These are phyloP conservation scores for Serendipita sp. DNA, from an alignment of 768 basidiomycete species.

Conservation along the genomic window DNA sequence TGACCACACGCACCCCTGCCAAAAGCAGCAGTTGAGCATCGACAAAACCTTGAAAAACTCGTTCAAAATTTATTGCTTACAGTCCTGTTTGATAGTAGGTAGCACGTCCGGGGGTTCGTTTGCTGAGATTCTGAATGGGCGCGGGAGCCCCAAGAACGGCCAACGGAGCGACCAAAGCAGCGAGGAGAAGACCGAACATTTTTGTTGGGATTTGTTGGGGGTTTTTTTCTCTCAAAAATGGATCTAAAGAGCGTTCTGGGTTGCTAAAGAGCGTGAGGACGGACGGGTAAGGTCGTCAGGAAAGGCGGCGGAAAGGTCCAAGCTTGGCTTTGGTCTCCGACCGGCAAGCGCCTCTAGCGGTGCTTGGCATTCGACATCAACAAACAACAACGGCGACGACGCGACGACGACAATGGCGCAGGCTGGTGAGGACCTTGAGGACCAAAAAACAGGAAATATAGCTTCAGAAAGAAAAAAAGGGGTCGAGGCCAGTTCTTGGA, in stretches of 20 bases:
- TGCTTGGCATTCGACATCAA: too few relatives aligned
- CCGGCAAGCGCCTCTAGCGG: neutral
- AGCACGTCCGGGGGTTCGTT: slow-evolving; percentile 32
- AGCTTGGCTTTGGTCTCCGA: neutral
- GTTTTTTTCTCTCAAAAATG: too few relatives aligned
- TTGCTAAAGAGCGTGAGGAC: neutral
- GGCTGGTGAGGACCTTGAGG: too few relatives aligned
- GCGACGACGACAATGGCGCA: too few relatives aligned
- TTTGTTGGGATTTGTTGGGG: neutral
- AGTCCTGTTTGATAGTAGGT: slow-evolving; percentile 42
- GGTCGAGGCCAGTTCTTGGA: too few relatives aligned
- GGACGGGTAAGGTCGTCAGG: neutral
- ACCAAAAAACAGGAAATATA: too few relatives aligned
- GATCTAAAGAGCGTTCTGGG: neutral
- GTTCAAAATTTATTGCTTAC: slow-evolving; percentile 18
- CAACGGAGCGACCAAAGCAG: slow-evolving; percentile 16
- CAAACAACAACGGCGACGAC: too few relatives aligned
- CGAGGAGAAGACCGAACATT: slow-evolving; percentile 20
- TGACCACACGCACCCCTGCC: slow-evolving; percentile 41
- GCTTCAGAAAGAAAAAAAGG: too few relatives aligned
- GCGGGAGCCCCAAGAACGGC: slow-evolving; percentile 24
- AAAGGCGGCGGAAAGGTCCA: neutral
- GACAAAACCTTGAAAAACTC: neutral
- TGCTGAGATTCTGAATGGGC: slow-evolving; percentile 28
- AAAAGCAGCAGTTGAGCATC: slow-evolving; percentile 3